Evolutionary conservation across 768 basidiomycete genomes (phyloP).

Genomic region (Pholiota conissans): DNA sequence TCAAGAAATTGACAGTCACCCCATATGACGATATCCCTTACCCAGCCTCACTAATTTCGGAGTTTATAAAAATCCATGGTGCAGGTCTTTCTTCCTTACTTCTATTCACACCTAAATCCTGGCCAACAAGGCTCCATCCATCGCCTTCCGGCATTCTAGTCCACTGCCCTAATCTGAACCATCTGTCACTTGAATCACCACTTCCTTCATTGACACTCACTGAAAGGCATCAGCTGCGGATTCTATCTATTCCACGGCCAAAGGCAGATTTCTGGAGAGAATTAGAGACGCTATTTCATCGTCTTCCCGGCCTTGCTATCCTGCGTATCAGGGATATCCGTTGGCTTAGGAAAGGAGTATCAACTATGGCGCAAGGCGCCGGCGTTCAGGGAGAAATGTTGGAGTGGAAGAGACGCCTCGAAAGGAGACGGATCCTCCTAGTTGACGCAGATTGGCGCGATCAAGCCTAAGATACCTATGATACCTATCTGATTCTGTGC

Average conservation of each 20-base stretch:
- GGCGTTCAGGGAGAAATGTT: slow-evolving; percentile 83
- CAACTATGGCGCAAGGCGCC: slow-evolving; percentile 61
- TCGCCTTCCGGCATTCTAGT: slow-evolving; percentile 49
- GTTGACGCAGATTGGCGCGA: slow-evolving; percentile 76
- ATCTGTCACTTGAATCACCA: slow-evolving; percentile 72
- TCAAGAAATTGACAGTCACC: slow-evolving; percentile 67
- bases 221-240: slow-evolving; percentile 46
- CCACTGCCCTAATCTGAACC: slow-evolving; percentile 55
- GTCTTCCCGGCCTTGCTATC: slow-evolving; percentile 53
- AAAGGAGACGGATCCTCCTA: slow-evolving; percentile 55
- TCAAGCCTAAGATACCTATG: slow-evolving; percentile 21
- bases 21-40: slow-evolving; percentile 71
- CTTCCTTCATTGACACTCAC: slow-evolving; percentile 49
- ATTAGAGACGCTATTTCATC: slow-evolving; percentile 55
- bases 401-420: slow-evolving; percentile 67
- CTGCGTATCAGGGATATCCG: slow-evolving; percentile 68
- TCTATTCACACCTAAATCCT: slow-evolving; percentile 68
- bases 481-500: not conserved
- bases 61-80: slow-evolving; percentile 64
- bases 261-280: slow-evolving; percentile 54
- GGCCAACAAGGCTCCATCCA: slow-evolving; percentile 60
- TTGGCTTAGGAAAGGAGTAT: slow-evolving; percentile 73
- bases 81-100: slow-evolving; percentile 55
- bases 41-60: slow-evolving; percentile 55
- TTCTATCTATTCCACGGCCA: slow-evolving; percentile 79